Evolutionary conservation across 2,329 filamentous ascomycete genomes (phyloP), one percentile per base, ranked within the genome.

Genomic region (Phyllosticta ampelicida): DNA sequence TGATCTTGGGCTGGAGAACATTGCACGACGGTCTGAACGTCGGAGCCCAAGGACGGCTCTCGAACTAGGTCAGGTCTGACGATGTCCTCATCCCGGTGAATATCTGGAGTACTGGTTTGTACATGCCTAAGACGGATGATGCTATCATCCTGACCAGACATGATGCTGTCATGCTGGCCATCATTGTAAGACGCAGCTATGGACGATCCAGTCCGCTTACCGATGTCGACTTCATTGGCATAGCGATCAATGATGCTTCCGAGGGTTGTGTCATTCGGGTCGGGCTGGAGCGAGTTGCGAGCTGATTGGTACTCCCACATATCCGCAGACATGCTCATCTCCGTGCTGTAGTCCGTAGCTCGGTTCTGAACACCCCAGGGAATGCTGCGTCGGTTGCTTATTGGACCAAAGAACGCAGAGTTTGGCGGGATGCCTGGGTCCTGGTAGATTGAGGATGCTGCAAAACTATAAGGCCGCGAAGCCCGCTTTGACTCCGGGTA

Each of bases 241-340:
- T 61, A 60, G 5, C 53, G 55, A 19, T 61, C 54, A 23, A 55
- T 48, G n/a, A 61, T 62, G 26, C 56, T 59, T 3, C 51, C 53
- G 5, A 59, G 20, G 1, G 61, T 61, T 11, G 44, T 61, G 30
- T 61, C 49, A 9, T 55, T 57, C 2, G 19, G 21, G 16, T 28
- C 52, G 8, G 49, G 28, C 11, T 48, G 5, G 51, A 54, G 8
- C n/a, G 52, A 49, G 26, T n/a, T 20, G 26, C 11, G 10, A 50
- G 28, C 6, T 10, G 55, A 36, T 19, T 19, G 13, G 20, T 8
- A 36, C 8, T 28, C 11, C 6, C 44, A 26, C 19, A 52, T 54
- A 8, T 54, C 48, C 9, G 19, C 48, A 3, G 44, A 26, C 8
- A 48, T 53, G 26, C 50, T 8, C 16, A 53, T 50, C 29, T 62